Conservation (phyloP, 2,329 filamentous ascomycete species). For the Tolypocladium guangdongense region DNA sequence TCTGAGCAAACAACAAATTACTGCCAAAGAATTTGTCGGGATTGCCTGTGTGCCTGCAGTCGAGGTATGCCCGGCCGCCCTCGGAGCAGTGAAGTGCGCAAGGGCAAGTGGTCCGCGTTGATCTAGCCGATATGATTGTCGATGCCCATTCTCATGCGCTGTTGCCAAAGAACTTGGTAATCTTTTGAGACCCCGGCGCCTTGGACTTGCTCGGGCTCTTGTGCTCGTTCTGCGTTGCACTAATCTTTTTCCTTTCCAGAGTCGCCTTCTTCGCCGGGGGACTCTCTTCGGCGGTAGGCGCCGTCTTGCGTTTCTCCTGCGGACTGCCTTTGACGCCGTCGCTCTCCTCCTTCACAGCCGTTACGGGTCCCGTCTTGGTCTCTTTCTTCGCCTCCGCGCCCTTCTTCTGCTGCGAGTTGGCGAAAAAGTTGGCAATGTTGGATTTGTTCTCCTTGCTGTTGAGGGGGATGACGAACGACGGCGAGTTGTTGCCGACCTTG, state of each 20-base stretch:
- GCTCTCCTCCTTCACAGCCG: slow-evolving; percentile 3
- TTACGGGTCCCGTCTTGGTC: background rate
- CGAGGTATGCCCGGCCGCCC: background rate
- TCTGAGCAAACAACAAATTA: no score
- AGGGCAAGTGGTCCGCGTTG: background rate
- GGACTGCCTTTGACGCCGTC: background rate
- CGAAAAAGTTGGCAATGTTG: slow-evolving; percentile 92
- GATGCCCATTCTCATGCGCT: slow-evolving; percentile 19
- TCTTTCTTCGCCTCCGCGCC: background rate
- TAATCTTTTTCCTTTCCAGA: slow-evolving; percentile 21
- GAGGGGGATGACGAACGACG: slow-evolving; percentile 71
- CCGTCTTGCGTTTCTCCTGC: slow-evolving; percentile 14
- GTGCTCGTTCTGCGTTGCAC: slow-evolving; percentile 28
- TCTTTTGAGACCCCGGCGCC: slow-evolving; percentile 36
- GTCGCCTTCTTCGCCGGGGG: slow-evolving; percentile 17
- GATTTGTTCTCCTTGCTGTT: slow-evolving; percentile 80
- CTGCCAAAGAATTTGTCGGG: no score
- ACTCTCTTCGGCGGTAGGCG: slow-evolving; percentile 4
- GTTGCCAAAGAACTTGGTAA: slow-evolving; percentile 80
- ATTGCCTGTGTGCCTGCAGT: no score
- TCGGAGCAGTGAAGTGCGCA: background rate
- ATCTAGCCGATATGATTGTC: background rate
- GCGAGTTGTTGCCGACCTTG: slow-evolving; percentile 87
- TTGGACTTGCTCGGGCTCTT: slow-evolving; percentile 60
- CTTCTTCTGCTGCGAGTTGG: slow-evolving; percentile 37